A percentile compares a stretch with the other conserved stretches of the same genome.
These are phyloP conservation scores for Penicillium arizonense DNA, from an alignment of 495 filamentous ascomycete genomes.

Conservation along the genomic window DNA sequence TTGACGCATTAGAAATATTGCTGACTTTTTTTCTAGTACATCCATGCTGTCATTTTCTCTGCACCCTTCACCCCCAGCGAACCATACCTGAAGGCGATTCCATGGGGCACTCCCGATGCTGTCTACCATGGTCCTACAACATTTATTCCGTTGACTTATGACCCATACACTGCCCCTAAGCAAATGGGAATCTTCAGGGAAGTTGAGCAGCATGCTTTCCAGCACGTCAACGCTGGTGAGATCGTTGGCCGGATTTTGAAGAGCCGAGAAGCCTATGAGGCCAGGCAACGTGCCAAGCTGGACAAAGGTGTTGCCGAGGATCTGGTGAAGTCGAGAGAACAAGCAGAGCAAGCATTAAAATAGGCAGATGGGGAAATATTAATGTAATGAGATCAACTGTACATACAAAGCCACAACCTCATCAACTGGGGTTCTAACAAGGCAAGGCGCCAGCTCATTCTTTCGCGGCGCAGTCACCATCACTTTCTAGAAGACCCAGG, in stretches of 20 bases:
- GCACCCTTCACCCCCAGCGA: slow-evolving; percentile 81
- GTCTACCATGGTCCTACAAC: slow-evolving; percentile 95
- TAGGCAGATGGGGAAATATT: slow-evolving; percentile 2
- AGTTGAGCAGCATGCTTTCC: slow-evolving; percentile 70
- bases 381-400: slow-evolving; percentile 17
- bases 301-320: slow-evolving; percentile 75
- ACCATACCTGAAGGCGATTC: slow-evolving; percentile 70
- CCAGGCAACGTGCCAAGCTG: slow-evolving; percentile 82
- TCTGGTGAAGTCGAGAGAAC: slow-evolving; percentile 39
- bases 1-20: not conserved
- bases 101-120: slow-evolving; percentile 69
- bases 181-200: slow-evolving; percentile 76
- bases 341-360: slow-evolving; percentile 4
- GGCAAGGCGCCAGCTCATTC: not conserved
- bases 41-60: slow-evolving; percentile 82
- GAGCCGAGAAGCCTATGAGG: slow-evolving; percentile 82
- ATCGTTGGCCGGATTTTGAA: slow-evolving; percentile 90
- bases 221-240: slow-evolving; percentile 84
- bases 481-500: not conserved
- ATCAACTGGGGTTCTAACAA: slow-evolving; percentile 15
- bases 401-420: slow-evolving; percentile 12
- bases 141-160: slow-evolving; percentile 83
- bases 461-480: not conserved
- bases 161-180: slow-evolving; percentile 80
- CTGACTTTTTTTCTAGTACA: slow-evolving; percentile 58